Conservation (phyloP, 345 rosid species). For the Aquilaria malaccensis region DNA sequence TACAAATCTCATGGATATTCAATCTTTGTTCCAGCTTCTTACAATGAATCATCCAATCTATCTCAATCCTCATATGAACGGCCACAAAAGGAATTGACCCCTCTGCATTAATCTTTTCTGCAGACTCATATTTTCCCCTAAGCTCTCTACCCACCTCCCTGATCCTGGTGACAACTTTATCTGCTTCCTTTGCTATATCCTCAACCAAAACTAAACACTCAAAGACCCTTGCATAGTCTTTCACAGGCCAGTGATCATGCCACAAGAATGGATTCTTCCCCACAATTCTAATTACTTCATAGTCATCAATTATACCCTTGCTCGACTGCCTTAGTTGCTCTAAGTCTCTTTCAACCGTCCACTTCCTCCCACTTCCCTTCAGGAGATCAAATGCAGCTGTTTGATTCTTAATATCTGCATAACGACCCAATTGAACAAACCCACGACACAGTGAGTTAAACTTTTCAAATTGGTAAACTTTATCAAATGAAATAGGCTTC, state of each 20-base stretch:
- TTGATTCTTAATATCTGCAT: constrained; percentile 44
- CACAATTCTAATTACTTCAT: constrained; percentile 56
- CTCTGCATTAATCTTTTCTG: constrained; percentile 6
- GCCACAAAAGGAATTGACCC: constrained; percentile 49
- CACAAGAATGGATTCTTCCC: constrained; percentile 94
- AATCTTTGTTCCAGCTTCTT: constrained; percentile 72
- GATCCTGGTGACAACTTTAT: constrained; percentile 65
- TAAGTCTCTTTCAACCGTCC: constrained; percentile 76
- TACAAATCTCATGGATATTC: constrained; percentile 65
- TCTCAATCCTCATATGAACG: constrained; percentile 96
- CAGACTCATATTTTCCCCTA: constrained; percentile 15
- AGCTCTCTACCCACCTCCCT: constrained; percentile 46
- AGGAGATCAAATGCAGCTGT: constrained; percentile 37
- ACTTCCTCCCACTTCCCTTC: constrained; percentile 97
- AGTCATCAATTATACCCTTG: constrained; percentile 34
- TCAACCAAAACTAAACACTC: constrained; percentile 79
- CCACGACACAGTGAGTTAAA: constrained; percentile 71
- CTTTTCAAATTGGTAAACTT: constrained; percentile 63
- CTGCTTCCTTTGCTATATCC: constrained; percentile 69
- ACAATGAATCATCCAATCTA: constrained; percentile 98
- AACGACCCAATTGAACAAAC: constrained; percentile 63
- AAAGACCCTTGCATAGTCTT: constrained; percentile 78
- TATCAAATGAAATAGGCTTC: constrained; percentile 73
- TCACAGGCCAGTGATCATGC: constrained; percentile 98
- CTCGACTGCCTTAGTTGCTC: constrained; percentile 50